Percentiles rank a stretch among this genome's conserved stretches.
Evolutionary conservation across 495 filamentous ascomycete genomes (phyloP).

Genomic region (Hypoxylon crocopeplum): DNA sequence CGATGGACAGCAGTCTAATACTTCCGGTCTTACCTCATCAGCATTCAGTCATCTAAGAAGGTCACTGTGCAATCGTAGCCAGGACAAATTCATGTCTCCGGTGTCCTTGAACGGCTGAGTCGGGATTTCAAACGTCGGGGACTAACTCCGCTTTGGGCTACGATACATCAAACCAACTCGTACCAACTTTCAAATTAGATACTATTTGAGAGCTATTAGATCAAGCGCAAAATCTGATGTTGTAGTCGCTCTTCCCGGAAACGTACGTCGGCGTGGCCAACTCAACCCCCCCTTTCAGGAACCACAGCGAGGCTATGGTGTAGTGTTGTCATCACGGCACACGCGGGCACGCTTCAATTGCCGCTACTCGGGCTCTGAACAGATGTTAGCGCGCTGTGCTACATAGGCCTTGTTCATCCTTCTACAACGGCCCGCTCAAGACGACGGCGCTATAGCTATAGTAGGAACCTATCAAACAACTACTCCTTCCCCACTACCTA

Average conservation of each 20-base stretch:
- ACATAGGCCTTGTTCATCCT: conserved; percentile 25
- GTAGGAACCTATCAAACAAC: conserved; percentile 9
- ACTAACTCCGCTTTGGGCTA: conserved; percentile 10
- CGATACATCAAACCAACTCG: neutral
- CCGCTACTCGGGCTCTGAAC: conserved; percentile 3
- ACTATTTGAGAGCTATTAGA: neutral
- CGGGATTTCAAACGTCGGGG: conserved; percentile 1
- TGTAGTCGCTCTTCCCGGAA: neutral
- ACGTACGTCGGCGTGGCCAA: neutral
- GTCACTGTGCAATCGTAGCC: too few relatives aligned
- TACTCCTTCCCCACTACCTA: conserved; percentile 16
- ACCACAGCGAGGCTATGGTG: conserved; percentile 5
- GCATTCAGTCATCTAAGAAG: neutral
- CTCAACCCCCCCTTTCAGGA: conserved; percentile 1
- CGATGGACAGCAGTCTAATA: conserved; percentile 4
- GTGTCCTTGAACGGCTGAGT: conserved; percentile 1
- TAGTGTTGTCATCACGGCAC: conserved; percentile 5
- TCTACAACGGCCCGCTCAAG: conserved; percentile 27
- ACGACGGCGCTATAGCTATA: conserved; percentile 12
- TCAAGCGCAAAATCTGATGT: neutral
- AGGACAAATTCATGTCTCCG: conserved; percentile 14
- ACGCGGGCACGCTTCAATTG: conserved; percentile 4
- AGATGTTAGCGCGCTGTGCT: conserved; percentile 12
- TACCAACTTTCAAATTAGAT: neutral
- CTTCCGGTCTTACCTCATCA: conserved; percentile 5